phyloP scores from a whole-genome alignment of 768 basidiomycete species.

The Rossbeevera mucosa region DNA sequence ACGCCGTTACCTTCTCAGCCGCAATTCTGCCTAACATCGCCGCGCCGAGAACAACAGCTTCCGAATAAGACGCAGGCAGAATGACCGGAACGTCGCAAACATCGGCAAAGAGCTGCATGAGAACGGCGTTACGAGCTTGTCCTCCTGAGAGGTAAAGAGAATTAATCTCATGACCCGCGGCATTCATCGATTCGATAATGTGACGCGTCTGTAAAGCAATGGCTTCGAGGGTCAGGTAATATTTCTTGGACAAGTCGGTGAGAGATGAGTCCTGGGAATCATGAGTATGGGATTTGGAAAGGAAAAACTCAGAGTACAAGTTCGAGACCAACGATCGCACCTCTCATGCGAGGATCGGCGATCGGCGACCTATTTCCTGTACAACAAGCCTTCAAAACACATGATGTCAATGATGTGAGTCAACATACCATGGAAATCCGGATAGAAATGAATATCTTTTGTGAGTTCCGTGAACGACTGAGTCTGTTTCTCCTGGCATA shows the following conservation, averaged over 20 bases:
- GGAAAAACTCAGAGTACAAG: constrained; percentile 43
- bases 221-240: constrained; percentile 86
- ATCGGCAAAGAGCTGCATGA: constrained; percentile 90
- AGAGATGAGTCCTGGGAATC: constrained; percentile 58
- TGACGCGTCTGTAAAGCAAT: constrained; percentile 94
- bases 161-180: constrained; percentile 75
- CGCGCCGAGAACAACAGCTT: constrained; percentile 86
- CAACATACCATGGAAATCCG: constrained; percentile 79
- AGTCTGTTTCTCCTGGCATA: constrained; percentile 50
- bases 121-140: constrained; percentile 81
- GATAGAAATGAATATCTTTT: constrained; percentile 90
- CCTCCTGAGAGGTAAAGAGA: constrained; percentile 91
- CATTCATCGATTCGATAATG: constrained; percentile 88
- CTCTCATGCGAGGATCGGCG: constrained; percentile 93
- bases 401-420: not conserved
- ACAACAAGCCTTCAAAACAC: not conserved
- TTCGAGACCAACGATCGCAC: constrained; percentile 82
- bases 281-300: not conserved
- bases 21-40: constrained; percentile 94
- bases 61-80: constrained; percentile 68
- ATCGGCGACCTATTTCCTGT: constrained; percentile 94
- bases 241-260: constrained; percentile 81
- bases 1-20: constrained; percentile 52
- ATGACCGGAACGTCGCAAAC: constrained; percentile 79
- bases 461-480: constrained; percentile 78